A percentile compares a stretch with the other conserved stretches of the same genome.
phyloP scores from a whole-genome alignment of 2,329 filamentous ascomycete genomes.

The Penicillium occitanis region DNA sequence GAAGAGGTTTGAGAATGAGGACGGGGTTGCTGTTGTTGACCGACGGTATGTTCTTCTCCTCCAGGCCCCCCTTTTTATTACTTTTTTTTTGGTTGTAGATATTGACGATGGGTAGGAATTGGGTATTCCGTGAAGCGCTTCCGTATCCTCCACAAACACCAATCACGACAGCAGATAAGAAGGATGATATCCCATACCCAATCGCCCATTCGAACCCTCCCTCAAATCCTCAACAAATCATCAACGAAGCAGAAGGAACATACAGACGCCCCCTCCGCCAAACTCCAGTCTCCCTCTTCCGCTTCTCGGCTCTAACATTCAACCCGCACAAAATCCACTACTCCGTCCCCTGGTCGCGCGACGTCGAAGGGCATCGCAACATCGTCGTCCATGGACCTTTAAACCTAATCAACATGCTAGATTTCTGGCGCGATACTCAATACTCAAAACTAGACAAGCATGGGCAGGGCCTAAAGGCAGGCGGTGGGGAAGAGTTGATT shows the following conservation, averaged over 20 bases:
- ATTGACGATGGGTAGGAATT: constrained; percentile 24
- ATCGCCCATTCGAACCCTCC: neutral
- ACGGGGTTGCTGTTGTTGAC: constrained; percentile 39
- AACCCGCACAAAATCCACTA: constrained; percentile 94
- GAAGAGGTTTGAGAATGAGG: constrained; percentile 48
- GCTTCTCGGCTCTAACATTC: constrained; percentile 86
- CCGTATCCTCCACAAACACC: constrained; percentile 19
- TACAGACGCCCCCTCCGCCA: constrained; percentile 55
- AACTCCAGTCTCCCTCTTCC: constrained; percentile 70
- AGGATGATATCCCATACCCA: neutral
- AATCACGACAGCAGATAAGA: neutral
- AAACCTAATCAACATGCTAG: constrained; percentile 71
- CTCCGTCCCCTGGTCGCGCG: constrained; percentile 67
- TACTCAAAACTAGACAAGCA: constrained; percentile 20
- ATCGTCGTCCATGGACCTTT: constrained; percentile 87
- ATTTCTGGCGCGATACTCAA: constrained; percentile 46
- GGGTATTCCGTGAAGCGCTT: constrained; percentile 24
- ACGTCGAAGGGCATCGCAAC: constrained; percentile 70
- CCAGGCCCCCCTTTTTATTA: too few relatives aligned
- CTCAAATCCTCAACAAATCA: neutral
- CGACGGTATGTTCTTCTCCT: constrained; percentile 36
- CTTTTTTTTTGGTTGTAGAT: too few relatives aligned
- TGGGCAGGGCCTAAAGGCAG: constrained; percentile 22
- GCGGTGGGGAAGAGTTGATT: constrained; percentile 21
- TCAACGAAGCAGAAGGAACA: neutral